Evolutionary conservation across 805 yeast genomes (phyloP).

Genomic region (Tetrapisispora nanseiensis): DNA sequence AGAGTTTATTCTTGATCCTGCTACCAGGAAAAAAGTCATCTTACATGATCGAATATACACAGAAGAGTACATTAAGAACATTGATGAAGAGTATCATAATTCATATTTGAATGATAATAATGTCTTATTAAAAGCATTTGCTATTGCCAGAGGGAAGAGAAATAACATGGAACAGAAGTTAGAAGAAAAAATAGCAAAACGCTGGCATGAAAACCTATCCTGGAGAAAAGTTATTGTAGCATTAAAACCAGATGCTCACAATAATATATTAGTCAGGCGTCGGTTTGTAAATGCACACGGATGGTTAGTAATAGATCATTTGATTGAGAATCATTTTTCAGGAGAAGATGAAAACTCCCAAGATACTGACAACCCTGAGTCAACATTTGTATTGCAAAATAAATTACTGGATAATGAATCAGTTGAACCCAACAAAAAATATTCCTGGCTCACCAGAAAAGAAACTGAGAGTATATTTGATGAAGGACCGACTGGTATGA

Average conservation of each 20-base stretch:
- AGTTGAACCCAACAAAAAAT: conserved; percentile 8
- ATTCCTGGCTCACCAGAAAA: conserved; percentile 41
- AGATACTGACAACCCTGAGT: neutral
- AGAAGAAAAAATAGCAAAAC: conserved; percentile 77
- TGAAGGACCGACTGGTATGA: conserved; percentile 66
- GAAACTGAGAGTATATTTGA: conserved; percentile 29
- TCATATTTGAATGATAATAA: conserved; percentile 15
- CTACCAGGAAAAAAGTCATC: conserved; percentile 45
- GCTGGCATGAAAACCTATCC: conserved; percentile 72
- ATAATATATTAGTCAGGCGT: conserved; percentile 81
- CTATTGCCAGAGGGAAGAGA: conserved; percentile 32
- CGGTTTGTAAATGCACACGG: conserved; percentile 82
- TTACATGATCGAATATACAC: conserved; percentile 61
- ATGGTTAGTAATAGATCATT: conserved; percentile 67
- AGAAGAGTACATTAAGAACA: conserved; percentile 39
- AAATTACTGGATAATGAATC: conserved; percentile 70
- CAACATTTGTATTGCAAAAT: neutral
- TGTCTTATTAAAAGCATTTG: conserved; percentile 29
- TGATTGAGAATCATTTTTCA: conserved; percentile 52
- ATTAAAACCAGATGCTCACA: conserved; percentile 88
- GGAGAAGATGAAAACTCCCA: conserved; percentile 6
- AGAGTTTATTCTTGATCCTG: conserved; percentile 55
- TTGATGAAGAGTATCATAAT: conserved; percentile 7
- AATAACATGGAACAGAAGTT: conserved; percentile 56
- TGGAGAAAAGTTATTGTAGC: conserved; percentile 91